phyloP scores from a whole-genome alignment of 257 asterid genomes.

The Solanum peruvianum region DNA sequence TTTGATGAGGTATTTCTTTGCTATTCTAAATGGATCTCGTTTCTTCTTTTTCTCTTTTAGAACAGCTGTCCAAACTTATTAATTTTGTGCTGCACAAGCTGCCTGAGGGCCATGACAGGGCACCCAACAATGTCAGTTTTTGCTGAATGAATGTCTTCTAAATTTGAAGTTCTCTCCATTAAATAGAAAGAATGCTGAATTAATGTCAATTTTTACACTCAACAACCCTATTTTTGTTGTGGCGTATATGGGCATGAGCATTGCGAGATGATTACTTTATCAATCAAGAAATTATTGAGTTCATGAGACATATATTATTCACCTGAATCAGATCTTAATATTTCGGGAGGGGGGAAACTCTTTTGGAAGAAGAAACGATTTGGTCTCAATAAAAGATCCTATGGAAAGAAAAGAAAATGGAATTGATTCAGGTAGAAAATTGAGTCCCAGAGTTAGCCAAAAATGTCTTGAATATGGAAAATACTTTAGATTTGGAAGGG shows the following conservation, averaged over 20 bases:
- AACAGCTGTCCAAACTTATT: background rate
- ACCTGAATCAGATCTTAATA: background rate
- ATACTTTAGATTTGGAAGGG: background rate
- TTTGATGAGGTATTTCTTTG: constrained; percentile 75
- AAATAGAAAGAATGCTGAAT: background rate
- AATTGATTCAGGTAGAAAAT: background rate
- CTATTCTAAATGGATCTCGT: background rate
- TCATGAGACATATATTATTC: background rate
- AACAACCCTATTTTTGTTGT: background rate
- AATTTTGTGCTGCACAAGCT: background rate
- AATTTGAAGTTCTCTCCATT: background rate
- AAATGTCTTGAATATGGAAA: background rate
- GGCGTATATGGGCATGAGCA: background rate
- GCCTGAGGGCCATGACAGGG: background rate
- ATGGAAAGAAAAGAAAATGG: too few species aligned
- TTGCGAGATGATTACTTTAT: background rate
- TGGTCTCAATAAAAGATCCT: too few species aligned
- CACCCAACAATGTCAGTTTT: background rate
- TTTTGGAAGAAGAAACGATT: too few species aligned
- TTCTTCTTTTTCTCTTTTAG: background rate
- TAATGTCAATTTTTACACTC: background rate
- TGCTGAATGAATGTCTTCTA: background rate
- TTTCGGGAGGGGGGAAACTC: background rate
- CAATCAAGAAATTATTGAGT: background rate
- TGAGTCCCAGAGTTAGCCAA: background rate